phyloP scores from a whole-genome alignment of 1,284 basidiomycete species.

The Naganishia cerealis region DNA sequence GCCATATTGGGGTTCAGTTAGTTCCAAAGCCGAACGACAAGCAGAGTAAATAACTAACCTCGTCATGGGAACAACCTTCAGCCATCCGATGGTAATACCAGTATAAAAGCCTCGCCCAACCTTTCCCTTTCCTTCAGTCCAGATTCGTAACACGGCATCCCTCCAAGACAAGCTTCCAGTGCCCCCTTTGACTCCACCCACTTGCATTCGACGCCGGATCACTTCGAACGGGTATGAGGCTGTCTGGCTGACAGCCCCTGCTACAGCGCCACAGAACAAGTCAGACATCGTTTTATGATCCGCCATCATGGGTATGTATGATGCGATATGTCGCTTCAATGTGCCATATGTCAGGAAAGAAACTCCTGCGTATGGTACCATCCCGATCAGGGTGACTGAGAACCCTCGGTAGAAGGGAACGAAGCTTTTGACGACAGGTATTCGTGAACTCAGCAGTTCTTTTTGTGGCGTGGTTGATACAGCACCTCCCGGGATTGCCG shows the following conservation, averaged over 20 bases:
- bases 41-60: conserved; percentile 43
- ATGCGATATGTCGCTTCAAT: conserved; percentile 65
- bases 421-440: conserved; percentile 50
- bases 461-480: conserved; percentile 28
- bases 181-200: conserved; percentile 75
- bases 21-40: background rate
- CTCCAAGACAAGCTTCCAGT: conserved; percentile 67
- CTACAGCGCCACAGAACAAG: conserved; percentile 81
- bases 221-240: conserved; percentile 96
- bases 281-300: conserved; percentile 55
- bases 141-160: conserved; percentile 73
- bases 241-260: conserved; percentile 85
- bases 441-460: conserved; percentile 47
- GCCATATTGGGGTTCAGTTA: conserved; percentile 24
- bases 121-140: conserved; percentile 55
- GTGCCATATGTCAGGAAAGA: conserved; percentile 91
- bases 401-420: conserved; percentile 84
- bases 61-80: conserved; percentile 98
- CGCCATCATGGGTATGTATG: conserved; percentile 51
- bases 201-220: conserved; percentile 89
- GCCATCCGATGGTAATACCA: conserved; percentile 86
- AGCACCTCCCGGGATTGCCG: background rate
- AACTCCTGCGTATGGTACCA: conserved; percentile 95
- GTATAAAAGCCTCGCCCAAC: conserved; percentile 92
- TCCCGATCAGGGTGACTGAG: conserved; percentile 82